Conservation (phyloP, 176 grass and related monocot genomes). For the Ensete ventricosum region DNA sequence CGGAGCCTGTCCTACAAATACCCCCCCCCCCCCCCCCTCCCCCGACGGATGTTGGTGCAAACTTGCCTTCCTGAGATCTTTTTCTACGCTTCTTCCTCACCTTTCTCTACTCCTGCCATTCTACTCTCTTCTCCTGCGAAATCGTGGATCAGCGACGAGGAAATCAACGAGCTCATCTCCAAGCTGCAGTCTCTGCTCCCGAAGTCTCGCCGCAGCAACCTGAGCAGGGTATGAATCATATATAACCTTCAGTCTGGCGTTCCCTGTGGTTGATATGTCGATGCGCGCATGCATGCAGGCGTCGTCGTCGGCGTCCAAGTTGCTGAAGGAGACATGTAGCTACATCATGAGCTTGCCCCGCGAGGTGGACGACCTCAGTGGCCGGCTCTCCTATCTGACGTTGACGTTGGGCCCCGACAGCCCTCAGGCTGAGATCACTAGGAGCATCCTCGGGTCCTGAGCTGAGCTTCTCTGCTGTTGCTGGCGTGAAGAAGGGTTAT, state of each 20-base stretch:
- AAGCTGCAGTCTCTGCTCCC: slow-evolving; percentile 7
- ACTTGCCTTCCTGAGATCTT: too few relatives aligned
- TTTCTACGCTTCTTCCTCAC: too few relatives aligned
- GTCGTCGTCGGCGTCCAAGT: slow-evolving; percentile 1
- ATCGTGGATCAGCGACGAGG: not conserved
- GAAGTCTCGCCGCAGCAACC: slow-evolving; percentile 1
- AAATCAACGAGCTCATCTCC: slow-evolving; percentile 4
- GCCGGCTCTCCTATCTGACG: not conserved
- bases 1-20: too few relatives aligned
- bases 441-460: not conserved
- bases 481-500: too few relatives aligned
- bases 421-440: slow-evolving; percentile 3
- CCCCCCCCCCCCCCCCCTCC: too few relatives aligned
- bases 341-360: slow-evolving; percentile 6
- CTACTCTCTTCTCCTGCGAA: too few relatives aligned
- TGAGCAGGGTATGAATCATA: not conserved
- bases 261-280: not conserved
- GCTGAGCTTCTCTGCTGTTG: too few relatives aligned
- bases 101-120: too few relatives aligned
- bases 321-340: slow-evolving; percentile 3
- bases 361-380: slow-evolving; percentile 9
- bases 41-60: too few relatives aligned
- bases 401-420: not conserved
- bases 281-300: not conserved
- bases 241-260: too few relatives aligned